Conservation (phyloP, 768 basidiomycete species). For the Serendipita indica region DNA sequence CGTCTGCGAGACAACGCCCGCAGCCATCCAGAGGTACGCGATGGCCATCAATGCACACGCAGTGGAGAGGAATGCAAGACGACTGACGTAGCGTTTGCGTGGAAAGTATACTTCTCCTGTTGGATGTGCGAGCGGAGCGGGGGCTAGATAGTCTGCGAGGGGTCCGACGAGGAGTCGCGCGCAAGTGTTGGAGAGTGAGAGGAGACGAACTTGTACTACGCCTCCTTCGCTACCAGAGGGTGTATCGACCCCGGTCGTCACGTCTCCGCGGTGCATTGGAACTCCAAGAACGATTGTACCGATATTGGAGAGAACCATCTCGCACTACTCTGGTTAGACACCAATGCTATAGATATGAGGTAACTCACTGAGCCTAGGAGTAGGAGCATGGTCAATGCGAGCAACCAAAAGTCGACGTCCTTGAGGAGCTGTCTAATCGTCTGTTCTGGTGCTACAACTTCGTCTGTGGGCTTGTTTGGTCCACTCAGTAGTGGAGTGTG, state of each 20-base stretch:
- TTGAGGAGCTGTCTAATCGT: conserved; percentile 32
- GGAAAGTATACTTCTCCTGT: conserved; percentile 25
- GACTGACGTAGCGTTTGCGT: conserved; percentile 42
- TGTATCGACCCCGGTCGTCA: conserved; percentile 26
- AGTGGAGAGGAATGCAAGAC: conserved; percentile 40
- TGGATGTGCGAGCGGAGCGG: conserved; percentile 34
- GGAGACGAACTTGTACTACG: conserved; percentile 42
- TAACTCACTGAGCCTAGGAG: conserved; percentile 54
- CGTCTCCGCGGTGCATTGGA: conserved; percentile 22
- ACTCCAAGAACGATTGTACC: conserved; percentile 61
- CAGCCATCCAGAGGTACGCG: conserved; percentile 42
- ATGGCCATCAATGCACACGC: conserved; percentile 35
- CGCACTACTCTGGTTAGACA: conserved; percentile 13
- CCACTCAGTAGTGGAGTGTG: conserved; percentile 16
- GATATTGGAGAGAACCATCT: conserved; percentile 54
- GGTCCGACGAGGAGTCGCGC: conserved; percentile 54
- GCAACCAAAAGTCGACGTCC: conserved; percentile 49
- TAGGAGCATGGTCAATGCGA: conserved; percentile 36
- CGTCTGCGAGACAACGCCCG: conserved; percentile 33
- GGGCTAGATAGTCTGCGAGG: conserved; percentile 59
- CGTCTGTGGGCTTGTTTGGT: conserved; percentile 17
- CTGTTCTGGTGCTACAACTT: conserved; percentile 12
- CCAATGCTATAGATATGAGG: neutral
- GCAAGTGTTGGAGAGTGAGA: conserved; percentile 57
- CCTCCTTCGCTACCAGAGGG: conserved; percentile 21